Percentiles rank a stretch among this genome's conserved stretches.
Evolutionary conservation across 1,139 yeast species (phyloP).

Genomic region (Candida tetrigidarum): DNA sequence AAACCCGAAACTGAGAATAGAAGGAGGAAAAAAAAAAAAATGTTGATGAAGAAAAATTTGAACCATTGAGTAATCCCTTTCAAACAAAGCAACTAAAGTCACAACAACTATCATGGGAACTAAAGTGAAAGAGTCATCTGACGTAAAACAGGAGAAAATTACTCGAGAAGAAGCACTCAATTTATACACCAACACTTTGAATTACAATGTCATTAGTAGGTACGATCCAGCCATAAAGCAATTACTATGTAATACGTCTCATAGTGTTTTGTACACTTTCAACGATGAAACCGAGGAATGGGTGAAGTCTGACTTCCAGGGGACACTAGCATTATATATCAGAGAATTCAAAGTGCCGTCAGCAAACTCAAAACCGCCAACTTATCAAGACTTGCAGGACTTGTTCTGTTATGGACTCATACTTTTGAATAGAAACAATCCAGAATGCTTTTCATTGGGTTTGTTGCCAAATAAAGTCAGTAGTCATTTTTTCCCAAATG

Average conservation of each 20-base stretch:
- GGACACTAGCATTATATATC: conserved; percentile 79
- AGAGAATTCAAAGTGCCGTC: conserved; percentile 50
- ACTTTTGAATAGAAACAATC: conserved; percentile 72
- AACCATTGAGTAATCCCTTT: too few species aligned
- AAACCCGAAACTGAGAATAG: too few species aligned
- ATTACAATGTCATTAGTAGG: conserved; percentile 79
- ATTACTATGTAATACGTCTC: conserved; percentile 74
- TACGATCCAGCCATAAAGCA: conserved; percentile 85
- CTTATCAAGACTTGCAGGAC: conserved; percentile 46
- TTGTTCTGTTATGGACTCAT: conserved; percentile 78
- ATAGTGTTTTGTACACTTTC: conserved; percentile 78
- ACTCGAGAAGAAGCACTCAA: conserved; percentile 49
- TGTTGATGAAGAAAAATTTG: too few species aligned
- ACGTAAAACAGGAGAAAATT: conserved; percentile 19
- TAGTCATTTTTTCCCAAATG: conserved; percentile 43
- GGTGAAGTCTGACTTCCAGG: conserved; percentile 80
- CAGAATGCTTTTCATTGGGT: conserved; percentile 83
- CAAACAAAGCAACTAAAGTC: too few species aligned
- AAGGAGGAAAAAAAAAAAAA: too few species aligned
- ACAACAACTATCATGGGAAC: conserved; percentile 8
- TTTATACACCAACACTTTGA: conserved; percentile 69
- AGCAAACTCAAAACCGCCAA: conserved; percentile 25
- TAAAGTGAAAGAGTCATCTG: conserved; percentile 6
- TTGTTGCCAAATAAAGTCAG: conserved; percentile 63
- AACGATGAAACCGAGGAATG: conserved; percentile 71